Evolutionary conservation across 2,329 filamentous ascomycete genomes (phyloP), one percentile per base, ranked within the genome.

Genomic region (Paecilomyces fulvus): DNA sequence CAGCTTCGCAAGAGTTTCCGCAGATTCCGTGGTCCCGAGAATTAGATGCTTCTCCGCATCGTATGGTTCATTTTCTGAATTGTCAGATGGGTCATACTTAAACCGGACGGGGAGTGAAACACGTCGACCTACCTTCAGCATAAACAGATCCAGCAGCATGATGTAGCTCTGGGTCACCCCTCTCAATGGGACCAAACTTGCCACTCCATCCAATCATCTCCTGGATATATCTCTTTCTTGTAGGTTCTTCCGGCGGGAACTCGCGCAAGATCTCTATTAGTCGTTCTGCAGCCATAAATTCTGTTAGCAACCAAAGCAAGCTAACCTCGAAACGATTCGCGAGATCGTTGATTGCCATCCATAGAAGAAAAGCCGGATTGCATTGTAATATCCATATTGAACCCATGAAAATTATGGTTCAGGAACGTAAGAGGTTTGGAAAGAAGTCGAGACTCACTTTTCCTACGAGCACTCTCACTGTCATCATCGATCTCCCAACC

Each of bases 91-190:
- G 33, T 21, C 33, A 25, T 58, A 56, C 51, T 43, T 20, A 6
- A 43, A 20, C 17, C n/a, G n/a, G n/a, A 43, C n/a, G 37, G n/a
- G 12, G 8, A 43, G 55, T 52, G 21, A 43, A 37, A 58, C 48
- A 50, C 55, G 51, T 48, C 31, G 51, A 63, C 67, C 20, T 72
- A 83, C 82, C 81, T 67, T 95, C 88, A n/a, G 92, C 92, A 71
- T 90, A 96, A 49, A 96, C 78, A 30, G 84, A 86, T 53, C 94
- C 94, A 33, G 87, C 86, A 49, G 95, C 91, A 75, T 97, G 92
- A 74, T 99, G 94, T 56, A 99, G 79, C 67, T 97, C 94, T 2
- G 92, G 88, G 68, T 99, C 94, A 58, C 94, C 94, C 53, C 90
- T 88, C 51, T 94, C 92, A 70, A 89, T 90, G 50, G 94, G 89